Evolutionary conservation across 495 filamentous ascomycete species (phyloP).

Genomic region (Letharia lupina): DNA sequence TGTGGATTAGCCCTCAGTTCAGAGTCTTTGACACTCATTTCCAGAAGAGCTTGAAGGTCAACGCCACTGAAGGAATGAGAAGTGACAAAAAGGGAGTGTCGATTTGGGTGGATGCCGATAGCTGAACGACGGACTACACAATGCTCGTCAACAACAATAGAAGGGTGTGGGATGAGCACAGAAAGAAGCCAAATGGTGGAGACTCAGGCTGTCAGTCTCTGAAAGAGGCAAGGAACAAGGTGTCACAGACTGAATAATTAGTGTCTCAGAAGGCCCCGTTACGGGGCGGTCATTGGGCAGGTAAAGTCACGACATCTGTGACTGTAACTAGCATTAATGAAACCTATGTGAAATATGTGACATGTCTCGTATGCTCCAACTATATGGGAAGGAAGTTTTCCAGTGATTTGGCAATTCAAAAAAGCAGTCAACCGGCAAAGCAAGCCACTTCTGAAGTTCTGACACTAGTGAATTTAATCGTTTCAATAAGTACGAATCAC

Average conservation of each 20-base stretch:
- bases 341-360: not conserved
- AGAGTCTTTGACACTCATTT: conserved; percentile 82
- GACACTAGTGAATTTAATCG: not conserved
- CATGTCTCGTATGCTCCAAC: not conserved
- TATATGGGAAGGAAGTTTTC: not conserved
- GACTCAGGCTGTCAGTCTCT: not conserved
- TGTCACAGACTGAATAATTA: not conserved
- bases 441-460: too few relatives aligned
- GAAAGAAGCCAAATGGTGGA: not conserved
- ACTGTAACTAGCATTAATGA: not conserved
- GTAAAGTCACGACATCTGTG: not conserved
- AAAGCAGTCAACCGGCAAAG: not conserved
- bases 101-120: conserved; percentile 54
- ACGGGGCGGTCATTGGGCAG: not conserved
- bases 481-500: conserved; percentile 2
- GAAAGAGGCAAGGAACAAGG: not conserved
- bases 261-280: not conserved
- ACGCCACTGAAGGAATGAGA: conserved; percentile 64
- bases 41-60: conserved; percentile 71
- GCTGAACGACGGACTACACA: conserved; percentile 25
- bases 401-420: not conserved
- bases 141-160: not conserved
- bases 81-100: conserved; percentile 63
- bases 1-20: conserved; percentile 65
- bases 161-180: not conserved